phyloP scores from a whole-genome alignment of 75 land plant species.

The Chamaecyparis obtusa region DNA sequence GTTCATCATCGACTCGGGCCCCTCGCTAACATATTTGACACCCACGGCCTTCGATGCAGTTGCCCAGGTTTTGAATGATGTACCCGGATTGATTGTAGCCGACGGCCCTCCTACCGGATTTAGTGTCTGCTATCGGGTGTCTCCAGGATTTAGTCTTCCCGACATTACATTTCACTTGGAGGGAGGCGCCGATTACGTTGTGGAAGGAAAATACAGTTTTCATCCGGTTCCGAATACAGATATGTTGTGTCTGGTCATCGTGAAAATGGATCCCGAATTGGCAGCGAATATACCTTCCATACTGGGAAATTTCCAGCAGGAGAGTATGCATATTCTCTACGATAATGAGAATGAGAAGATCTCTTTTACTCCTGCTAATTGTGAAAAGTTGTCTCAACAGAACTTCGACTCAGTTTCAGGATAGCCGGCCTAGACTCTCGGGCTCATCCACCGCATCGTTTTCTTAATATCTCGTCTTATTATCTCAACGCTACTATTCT shows the following conservation, averaged over 20 bases:
- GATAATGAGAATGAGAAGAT: neutral
- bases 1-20: slow-evolving; percentile 10
- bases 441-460: no score
- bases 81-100: no score
- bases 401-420: neutral
- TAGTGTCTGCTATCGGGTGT: neutral
- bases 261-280: neutral
- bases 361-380: neutral
- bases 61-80: neutral
- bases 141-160: neutral
- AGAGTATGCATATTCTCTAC: neutral
- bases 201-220: neutral
- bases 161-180: neutral
- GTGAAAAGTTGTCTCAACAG: neutral
- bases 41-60: neutral
- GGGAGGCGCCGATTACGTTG: neutral
- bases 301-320: neutral
- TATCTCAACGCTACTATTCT: no score
- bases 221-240: neutral
- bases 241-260: neutral
- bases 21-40: neutral
- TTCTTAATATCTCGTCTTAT: no score
- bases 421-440: no score
- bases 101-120: neutral
- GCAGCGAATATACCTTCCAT: neutral